phyloP scores from a whole-genome alignment of 139 green algal species.

The Tetraselmis striata region DNA sequence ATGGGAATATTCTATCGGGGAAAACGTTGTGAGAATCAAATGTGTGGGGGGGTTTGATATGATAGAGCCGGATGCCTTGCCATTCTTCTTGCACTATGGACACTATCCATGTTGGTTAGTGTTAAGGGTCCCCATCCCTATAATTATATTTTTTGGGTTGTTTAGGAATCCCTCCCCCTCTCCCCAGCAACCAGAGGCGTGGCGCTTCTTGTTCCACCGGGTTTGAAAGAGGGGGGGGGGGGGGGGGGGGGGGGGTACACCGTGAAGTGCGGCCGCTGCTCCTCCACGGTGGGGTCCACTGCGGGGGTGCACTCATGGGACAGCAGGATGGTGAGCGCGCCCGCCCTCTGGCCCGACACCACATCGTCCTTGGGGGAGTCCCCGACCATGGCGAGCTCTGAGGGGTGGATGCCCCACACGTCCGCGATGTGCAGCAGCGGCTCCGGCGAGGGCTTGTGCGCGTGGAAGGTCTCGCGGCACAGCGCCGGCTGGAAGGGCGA shows the following conservation, averaged over 20 bases:
- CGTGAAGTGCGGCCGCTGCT: conserved; percentile 45
- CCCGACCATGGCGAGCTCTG: conserved; percentile 73
- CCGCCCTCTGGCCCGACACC: conserved; percentile 65
- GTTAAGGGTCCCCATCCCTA: too few relatives aligned
- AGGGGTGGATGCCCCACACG: conserved; percentile 51
- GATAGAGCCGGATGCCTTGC: too few relatives aligned
- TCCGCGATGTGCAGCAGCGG: conserved; percentile 74
- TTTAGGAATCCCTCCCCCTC: too few relatives aligned
- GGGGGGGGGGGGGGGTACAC: conserved; percentile 23
- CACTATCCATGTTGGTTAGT: too few relatives aligned
- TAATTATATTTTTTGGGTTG: too few relatives aligned
- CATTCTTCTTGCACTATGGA: too few relatives aligned
- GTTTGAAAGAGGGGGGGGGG: too few relatives aligned
- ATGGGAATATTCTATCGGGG: too few relatives aligned
- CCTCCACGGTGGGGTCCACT: conserved; percentile 17
- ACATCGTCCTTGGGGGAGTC: conserved; percentile 73
- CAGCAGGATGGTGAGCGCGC: conserved; percentile 62
- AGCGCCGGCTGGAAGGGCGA: conserved; percentile 63
- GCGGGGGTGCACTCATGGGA: conserved; percentile 28
- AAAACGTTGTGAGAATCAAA: too few relatives aligned
- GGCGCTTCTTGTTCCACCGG: too few relatives aligned
- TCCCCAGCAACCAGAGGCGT: too few relatives aligned
- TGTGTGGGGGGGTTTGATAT: too few relatives aligned
- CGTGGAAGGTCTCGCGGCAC: conserved; percentile 53
- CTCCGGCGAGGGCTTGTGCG: conserved; percentile 63